phyloP scores from a whole-genome alignment of 768 basidiomycete species.

The Russula griseocarnosa region DNA sequence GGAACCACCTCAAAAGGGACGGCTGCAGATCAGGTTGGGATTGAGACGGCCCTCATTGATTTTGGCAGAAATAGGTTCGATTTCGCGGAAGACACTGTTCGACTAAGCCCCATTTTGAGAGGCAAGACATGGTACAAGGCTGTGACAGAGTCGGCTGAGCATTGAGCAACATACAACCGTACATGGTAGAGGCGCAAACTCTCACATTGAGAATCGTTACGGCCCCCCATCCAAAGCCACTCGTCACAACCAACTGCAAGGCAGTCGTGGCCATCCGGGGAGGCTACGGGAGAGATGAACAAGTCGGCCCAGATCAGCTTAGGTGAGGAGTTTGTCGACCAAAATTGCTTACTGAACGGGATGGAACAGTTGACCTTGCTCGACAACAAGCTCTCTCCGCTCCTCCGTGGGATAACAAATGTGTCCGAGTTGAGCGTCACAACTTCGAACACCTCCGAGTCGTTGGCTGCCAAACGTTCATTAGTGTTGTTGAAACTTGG shows the following conservation, averaged over 20 bases:
- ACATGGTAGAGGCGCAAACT: slow-evolving; percentile 12
- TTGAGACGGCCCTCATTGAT: slow-evolving; percentile 64
- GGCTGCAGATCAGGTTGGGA: slow-evolving; percentile 69
- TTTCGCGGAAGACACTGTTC: slow-evolving; percentile 90
- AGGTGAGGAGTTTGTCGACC: not conserved
- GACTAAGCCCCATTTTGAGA: slow-evolving; percentile 69
- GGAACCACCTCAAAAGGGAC: slow-evolving; percentile 89
- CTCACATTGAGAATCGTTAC: slow-evolving; percentile 81
- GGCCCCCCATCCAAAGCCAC: slow-evolving; percentile 95
- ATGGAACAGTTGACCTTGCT: slow-evolving; percentile 93
- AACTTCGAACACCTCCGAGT: slow-evolving; percentile 74
- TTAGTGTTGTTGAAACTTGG: not conserved
- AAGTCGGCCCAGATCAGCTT: not conserved
- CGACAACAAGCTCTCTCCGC: slow-evolving; percentile 64
- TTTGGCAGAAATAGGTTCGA: slow-evolving; percentile 87
- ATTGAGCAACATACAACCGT: not conserved
- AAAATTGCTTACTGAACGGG: slow-evolving; percentile 65
- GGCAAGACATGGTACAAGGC: slow-evolving; percentile 91
- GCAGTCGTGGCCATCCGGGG: slow-evolving; percentile 75
- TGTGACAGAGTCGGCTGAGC: slow-evolving; percentile 33
- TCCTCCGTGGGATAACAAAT: slow-evolving; percentile 62
- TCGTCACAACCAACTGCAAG: slow-evolving; percentile 93
- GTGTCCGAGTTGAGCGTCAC: slow-evolving; percentile 86
- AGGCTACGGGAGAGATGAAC: slow-evolving; percentile 46
- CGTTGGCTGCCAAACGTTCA: not conserved